These are phyloP conservation scores for Cryptococcus maquisensis DNA, from an alignment of 1,284 basidiomycete species.

Conservation along the genomic window DNA sequence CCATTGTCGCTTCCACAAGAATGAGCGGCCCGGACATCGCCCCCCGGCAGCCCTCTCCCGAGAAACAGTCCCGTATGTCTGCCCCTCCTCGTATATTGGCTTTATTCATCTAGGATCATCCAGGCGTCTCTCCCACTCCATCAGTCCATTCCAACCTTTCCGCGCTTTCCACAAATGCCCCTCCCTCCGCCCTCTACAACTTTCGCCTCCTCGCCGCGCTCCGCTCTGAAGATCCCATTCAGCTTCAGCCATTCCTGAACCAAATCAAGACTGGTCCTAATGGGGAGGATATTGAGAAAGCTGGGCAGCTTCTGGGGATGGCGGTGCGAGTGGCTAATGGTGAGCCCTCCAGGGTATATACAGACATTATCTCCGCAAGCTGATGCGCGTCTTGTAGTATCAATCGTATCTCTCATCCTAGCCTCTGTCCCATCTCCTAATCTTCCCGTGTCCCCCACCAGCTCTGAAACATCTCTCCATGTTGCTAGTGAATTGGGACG, in stretches of 20 bases:
- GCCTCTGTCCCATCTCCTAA: constrained; percentile 57
- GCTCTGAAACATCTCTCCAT: constrained; percentile 78
- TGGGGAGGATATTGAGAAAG: constrained; percentile 49
- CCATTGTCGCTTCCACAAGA: no score
- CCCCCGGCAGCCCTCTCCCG: no score
- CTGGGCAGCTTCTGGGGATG: constrained; percentile 73
- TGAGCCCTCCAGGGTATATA: not conserved
- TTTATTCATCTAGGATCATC: not conserved
- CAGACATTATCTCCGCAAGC: no score
- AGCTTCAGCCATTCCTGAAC: constrained; percentile 76
- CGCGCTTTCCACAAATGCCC: constrained; percentile 8
- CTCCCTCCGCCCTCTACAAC: constrained; percentile 60
- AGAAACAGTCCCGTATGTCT: no score
- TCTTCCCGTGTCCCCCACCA: constrained; percentile 56
- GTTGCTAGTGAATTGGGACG: constrained; percentile 78
- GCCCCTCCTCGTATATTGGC: no score
- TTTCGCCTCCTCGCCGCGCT: constrained; percentile 76
- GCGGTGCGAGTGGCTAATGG: constrained; percentile 74
- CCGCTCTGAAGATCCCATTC: constrained; percentile 66
- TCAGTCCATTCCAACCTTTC: not conserved
- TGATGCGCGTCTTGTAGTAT: constrained; percentile 6
- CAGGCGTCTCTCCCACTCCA: constrained; percentile 11
- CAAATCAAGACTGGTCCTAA: constrained; percentile 55
- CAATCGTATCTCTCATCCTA: constrained; percentile 64
- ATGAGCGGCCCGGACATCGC: no score